Percentiles rank a stretch among this genome's conserved stretches.
Evolutionary conservation across 129 eudicot species (phyloP).

Genomic region (Ambrosia trifida): DNA sequence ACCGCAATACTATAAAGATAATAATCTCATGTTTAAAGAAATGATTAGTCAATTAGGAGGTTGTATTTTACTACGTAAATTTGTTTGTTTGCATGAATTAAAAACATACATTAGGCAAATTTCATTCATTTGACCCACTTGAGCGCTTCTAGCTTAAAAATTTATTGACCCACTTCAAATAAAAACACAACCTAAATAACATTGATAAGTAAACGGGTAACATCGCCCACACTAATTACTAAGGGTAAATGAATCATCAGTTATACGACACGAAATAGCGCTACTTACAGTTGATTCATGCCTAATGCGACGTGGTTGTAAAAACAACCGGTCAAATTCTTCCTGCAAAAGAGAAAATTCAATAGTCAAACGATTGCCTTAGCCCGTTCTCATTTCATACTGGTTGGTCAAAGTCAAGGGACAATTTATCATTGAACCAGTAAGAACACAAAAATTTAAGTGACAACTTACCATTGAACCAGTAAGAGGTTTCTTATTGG

Average conservation of each 20-base stretch:
- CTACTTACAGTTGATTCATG: slow-evolving; percentile 90
- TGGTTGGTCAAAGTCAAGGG: slow-evolving; percentile 6
- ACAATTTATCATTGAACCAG: neutral
- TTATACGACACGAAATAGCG: slow-evolving; percentile 1
- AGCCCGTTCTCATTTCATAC: neutral
- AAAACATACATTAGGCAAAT: neutral
- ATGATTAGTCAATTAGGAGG: too few species aligned
- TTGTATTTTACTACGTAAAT: too few species aligned
- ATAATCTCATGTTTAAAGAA: too few species aligned
- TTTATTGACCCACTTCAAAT: neutral
- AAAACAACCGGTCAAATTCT: slow-evolving; percentile 69
- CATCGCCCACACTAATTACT: neutral
- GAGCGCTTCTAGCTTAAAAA: neutral
- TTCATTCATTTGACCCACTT: neutral
- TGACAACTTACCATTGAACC: slow-evolving; percentile 61
- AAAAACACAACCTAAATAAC: slow-evolving; percentile 1
- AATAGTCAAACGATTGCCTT: slow-evolving; percentile 1
- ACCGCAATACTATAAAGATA: too few species aligned
- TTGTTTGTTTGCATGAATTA: slow-evolving; percentile 1
- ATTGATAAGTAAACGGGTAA: neutral
- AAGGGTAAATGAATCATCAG: neutral
- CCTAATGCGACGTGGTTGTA: slow-evolving; percentile 71
- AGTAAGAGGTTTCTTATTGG: slow-evolving; percentile 95
- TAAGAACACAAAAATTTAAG: neutral
- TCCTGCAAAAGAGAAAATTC: slow-evolving; percentile 53